Evolutionary conservation across 352 stramenopile genomes (phyloP), one percentile per base, ranked within the genome.

Genomic region (Globisporangium echinulatum): DNA sequence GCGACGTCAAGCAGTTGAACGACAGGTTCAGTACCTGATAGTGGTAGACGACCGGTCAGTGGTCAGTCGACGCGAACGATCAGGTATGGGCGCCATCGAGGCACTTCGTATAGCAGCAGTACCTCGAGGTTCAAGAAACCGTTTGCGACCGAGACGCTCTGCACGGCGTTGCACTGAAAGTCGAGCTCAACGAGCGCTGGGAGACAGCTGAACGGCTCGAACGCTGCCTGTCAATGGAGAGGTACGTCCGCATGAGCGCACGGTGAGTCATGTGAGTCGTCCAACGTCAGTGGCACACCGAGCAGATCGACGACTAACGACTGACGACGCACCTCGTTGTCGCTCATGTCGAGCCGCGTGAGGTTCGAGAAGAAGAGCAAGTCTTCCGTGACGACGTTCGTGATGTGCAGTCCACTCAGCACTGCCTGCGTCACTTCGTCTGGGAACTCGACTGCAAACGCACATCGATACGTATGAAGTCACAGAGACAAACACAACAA

Each of bases 311-410:
- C 52, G 49, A 57, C 2, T 56, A 37, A 42, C 7, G 50, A 36
- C 40, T 37, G 13, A n/a, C 15, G 1, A 55, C 43, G 14, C 61
- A 87, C 77, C 69, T 93, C 77, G 54, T 93, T 93, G 69, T 93
- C 83, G 60, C 83, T 91, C 70, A 93, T 87, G 53, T 93, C 83
- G 36, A 91, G 67, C 1, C 79, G 76, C 53, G 67, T 63, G 62
- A 93, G 71, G 52, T 79, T 91, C 5, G 72, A 83, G 48, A 91
- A 93, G 68, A 89, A 93, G 39, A 90, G 71, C 48, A 93, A 49
- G 54, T 93, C 81, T 44, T 93, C 83, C 0, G 65, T 64, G n/a
- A 91, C 74, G 36, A 93, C 71, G 37, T 66, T 73, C 2, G 61
- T 77, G 51, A 91, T 90, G 52, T 75, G 65, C 39, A 86, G 70